phyloP scores from a whole-genome alignment of 306 rosid species.

The Sindora glabra region DNA sequence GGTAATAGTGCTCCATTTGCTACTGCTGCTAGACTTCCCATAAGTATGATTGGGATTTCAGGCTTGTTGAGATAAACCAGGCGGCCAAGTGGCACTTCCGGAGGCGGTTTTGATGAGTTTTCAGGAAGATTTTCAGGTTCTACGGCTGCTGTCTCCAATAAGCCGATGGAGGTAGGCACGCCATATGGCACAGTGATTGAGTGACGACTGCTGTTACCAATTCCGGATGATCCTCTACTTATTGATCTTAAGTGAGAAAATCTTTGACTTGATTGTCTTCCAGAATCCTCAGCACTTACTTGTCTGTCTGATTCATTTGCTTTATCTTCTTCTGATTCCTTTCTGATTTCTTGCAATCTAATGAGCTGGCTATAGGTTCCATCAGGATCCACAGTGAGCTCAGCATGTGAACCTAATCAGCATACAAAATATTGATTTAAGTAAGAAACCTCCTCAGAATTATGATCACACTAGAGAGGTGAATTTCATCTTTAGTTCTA shows the following conservation, averaged over 20 bases:
- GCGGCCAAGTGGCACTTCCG: conserved; percentile 49
- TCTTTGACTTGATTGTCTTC: conserved; percentile 34
- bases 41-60: conserved; percentile 54
- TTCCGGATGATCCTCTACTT: conserved; percentile 41
- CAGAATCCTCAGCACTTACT: conserved; percentile 31
- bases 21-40: conserved; percentile 59
- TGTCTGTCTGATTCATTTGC: conserved; percentile 23
- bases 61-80: conserved; percentile 79
- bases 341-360: conserved; percentile 44
- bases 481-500: too few species aligned
- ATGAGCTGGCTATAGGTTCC: conserved; percentile 65
- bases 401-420: conserved; percentile 49
- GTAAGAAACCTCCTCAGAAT: neutral
- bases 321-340: conserved; percentile 17
- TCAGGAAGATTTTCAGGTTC: conserved; percentile 6
- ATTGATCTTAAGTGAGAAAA: conserved; percentile 35
- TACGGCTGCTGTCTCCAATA: neutral
- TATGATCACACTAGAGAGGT: neutral
- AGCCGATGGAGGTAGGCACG: conserved; percentile 14
- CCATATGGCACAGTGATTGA: conserved; percentile 35
- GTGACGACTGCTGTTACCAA: conserved; percentile 39
- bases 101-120: conserved; percentile 16
- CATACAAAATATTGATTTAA: neutral
- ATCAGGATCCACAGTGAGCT: conserved; percentile 43
- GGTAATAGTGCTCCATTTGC: conserved; percentile 48